Evolutionary conservation across 1,284 basidiomycete species (phyloP).

Genomic region (Ceratobasidium sp.): DNA sequence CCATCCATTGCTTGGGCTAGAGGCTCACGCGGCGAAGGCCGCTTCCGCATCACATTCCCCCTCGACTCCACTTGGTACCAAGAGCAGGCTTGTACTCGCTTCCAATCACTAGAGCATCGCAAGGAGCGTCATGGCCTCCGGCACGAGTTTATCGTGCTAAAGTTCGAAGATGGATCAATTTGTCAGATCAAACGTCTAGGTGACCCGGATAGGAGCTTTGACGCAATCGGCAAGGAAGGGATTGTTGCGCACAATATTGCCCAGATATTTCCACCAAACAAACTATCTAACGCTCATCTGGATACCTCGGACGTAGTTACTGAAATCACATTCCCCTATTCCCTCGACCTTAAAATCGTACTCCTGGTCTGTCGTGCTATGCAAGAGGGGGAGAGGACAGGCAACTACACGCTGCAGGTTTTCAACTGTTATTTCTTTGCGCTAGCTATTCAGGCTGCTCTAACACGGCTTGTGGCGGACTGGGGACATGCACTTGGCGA

Average conservation of each 20-base stretch:
- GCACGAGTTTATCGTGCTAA: slow-evolving; percentile 28
- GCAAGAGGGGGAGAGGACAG: slow-evolving; percentile 23
- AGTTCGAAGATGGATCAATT: not conserved
- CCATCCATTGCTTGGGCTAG: not conserved
- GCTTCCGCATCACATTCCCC: not conserved
- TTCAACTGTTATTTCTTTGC: slow-evolving; percentile 41
- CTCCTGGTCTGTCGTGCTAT: slow-evolving; percentile 24
- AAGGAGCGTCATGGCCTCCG: slow-evolving; percentile 11
- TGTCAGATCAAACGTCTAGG: slow-evolving; percentile 23
- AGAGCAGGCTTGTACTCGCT: slow-evolving; percentile 8
- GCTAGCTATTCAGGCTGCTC: slow-evolving; percentile 2
- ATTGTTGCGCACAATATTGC: not conserved
- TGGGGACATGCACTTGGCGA: not conserved
- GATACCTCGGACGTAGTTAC: slow-evolving; percentile 10
- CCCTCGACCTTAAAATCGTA: not conserved
- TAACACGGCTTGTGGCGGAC: not conserved
- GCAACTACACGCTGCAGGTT: slow-evolving; percentile 5
- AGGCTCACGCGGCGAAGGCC: not conserved
- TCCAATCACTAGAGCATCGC: slow-evolving; percentile 6
- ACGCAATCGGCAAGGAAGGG: slow-evolving; percentile 7
- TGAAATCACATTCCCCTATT: not conserved
- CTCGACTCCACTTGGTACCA: slow-evolving; percentile 19
- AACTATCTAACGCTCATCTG: not conserved
- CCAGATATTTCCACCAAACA: not conserved
- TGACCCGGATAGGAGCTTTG: slow-evolving; percentile 8